phyloP scores from a whole-genome alignment of 2,329 filamentous ascomycete species.

The Cladosporium colombiae region DNA sequence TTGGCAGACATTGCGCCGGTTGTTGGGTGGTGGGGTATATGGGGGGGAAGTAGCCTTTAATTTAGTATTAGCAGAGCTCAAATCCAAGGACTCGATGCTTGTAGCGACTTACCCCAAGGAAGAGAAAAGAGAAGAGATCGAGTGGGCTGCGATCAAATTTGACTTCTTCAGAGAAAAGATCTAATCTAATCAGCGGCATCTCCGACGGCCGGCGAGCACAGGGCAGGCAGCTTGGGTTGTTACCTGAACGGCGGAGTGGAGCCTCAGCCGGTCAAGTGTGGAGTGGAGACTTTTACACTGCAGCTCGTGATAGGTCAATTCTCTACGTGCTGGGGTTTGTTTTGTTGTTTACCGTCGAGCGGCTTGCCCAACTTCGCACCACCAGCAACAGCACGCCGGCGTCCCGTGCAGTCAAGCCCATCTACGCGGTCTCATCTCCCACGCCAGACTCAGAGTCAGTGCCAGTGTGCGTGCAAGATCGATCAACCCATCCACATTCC shows the following conservation, averaged over 20 bases:
- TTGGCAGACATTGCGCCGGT: conserved; percentile 21
- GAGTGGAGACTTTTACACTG: neutral
- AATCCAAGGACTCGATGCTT: conserved; percentile 31
- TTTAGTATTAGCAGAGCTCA: conserved; percentile 64
- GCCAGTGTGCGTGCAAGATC: neutral
- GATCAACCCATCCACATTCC: conserved; percentile 4
- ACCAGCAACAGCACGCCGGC: conserved; percentile 2
- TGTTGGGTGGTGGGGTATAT: conserved; percentile 4
- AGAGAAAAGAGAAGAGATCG: conserved; percentile 39
- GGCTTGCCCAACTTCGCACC: neutral
- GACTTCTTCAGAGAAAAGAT: neutral
- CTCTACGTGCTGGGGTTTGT: neutral
- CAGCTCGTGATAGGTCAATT: neutral
- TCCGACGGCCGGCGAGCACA: neutral
- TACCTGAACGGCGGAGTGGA: neutral
- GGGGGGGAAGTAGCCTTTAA: neutral
- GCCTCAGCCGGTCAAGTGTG: neutral
- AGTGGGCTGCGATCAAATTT: conserved; percentile 12
- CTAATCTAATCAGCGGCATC: conserved; percentile 15
- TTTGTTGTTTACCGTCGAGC: neutral
- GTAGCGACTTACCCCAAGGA: conserved; percentile 50
- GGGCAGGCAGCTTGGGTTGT: neutral
- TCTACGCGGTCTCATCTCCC: conserved; percentile 2
- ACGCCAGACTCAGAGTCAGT: neutral
- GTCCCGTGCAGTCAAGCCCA: conserved; percentile 4